A percentile compares a stretch with the other conserved stretches of the same genome.
Conservation (phyloP, 2,329 filamentous ascomycete species). For the Ceratocystis smalleyi region DNA sequence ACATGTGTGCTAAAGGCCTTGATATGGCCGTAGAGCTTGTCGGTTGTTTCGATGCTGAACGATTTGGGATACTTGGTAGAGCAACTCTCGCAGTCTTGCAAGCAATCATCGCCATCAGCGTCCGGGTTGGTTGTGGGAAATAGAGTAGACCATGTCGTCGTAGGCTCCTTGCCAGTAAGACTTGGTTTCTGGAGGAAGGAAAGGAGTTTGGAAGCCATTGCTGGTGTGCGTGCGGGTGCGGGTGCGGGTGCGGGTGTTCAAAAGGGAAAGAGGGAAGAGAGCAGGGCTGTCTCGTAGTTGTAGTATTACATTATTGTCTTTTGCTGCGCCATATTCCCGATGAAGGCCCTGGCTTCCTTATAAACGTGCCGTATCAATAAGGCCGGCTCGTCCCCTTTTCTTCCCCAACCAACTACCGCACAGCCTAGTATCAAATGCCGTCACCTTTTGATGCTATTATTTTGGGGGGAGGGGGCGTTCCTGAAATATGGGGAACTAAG, state of each 20-base stretch:
- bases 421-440: background rate
- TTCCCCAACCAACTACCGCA: background rate
- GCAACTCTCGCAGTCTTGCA: constrained; percentile 74
- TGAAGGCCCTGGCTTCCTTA: background rate
- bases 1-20: constrained; percentile 81
- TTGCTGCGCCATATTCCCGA: too few relatives aligned
- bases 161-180: constrained; percentile 18
- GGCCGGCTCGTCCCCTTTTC: background rate
- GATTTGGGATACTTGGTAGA: constrained; percentile 56
- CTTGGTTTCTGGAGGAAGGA: constrained; percentile 26
- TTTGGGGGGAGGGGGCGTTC: background rate
- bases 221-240: background rate
- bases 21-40: constrained; percentile 70
- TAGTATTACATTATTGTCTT: too few relatives aligned
- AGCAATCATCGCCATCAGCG: constrained; percentile 75
- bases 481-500: background rate
- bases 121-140: constrained; percentile 62
- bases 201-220: constrained; percentile 30
- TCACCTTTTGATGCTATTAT: background rate
- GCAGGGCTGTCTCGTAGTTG: too few relatives aligned
- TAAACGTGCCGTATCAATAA: background rate
- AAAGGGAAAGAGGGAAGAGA: background rate
- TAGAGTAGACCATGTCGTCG: constrained; percentile 31
- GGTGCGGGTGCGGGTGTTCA: background rate
- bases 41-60: constrained; percentile 60